phyloP scores from a whole-genome alignment of 805 yeast genomes.

The Candida dajiaensis region DNA sequence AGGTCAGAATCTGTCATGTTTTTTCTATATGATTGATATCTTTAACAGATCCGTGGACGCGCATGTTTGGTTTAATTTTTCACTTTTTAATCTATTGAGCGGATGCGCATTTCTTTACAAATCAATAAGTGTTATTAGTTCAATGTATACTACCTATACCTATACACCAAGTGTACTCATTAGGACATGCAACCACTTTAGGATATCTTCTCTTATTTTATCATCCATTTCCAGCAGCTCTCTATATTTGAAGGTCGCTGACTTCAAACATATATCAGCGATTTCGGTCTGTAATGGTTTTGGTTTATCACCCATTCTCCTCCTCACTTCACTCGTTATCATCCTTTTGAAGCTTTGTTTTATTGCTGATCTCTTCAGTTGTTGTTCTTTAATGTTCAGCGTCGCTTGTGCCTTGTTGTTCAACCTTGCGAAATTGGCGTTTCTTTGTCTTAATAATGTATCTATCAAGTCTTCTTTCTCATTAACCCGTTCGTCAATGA shows the following conservation, averaged over 20 bases:
- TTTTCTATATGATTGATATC: background rate
- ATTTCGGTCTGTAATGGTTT: conserved; percentile 17
- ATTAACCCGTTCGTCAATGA: conserved; percentile 17
- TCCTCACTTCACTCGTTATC: conserved; percentile 13
- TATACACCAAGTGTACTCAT: conserved; percentile 12
- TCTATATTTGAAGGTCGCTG: conserved; percentile 18
- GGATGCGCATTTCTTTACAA: too few species aligned
- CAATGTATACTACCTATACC: background rate
- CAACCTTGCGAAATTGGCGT: conserved; percentile 9
- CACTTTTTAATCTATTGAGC: background rate
- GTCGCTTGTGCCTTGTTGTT: conserved; percentile 17
- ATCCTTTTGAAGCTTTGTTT: conserved; percentile 15
- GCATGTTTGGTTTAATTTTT: background rate
- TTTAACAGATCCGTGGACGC: too few species aligned
- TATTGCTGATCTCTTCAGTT: conserved; percentile 8
- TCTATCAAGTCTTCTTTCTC: conserved; percentile 22
- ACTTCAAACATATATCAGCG: conserved; percentile 21
- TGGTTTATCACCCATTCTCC: conserved; percentile 8
- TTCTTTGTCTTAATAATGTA: conserved; percentile 13
- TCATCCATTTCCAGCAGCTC: conserved; percentile 5
- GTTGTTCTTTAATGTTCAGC: conserved; percentile 14
- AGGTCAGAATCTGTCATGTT: conserved; percentile 6
- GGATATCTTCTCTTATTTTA: conserved; percentile 8
- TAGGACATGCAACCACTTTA: conserved; percentile 16
- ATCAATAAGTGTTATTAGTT: too few species aligned